Conservation (phyloP, 371 early-diverging fungal species). For the Smittium culicis region DNA sequence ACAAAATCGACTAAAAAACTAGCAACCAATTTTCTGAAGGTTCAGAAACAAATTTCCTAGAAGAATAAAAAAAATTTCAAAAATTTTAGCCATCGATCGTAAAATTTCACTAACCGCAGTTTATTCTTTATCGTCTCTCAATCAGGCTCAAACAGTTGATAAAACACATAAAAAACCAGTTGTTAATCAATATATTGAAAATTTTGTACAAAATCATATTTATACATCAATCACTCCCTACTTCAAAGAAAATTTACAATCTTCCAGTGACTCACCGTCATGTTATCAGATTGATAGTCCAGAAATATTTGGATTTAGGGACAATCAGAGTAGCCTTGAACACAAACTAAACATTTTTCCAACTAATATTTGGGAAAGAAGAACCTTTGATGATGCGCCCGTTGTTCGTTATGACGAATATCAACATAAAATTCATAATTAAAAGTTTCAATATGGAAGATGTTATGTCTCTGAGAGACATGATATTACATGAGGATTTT, state of each 20-base stretch:
- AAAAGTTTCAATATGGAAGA: slow-evolving; percentile 20
- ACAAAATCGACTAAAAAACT: not conserved
- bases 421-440: not conserved
- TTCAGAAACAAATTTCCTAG: no score
- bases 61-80: not conserved
- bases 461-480: slow-evolving; percentile 23
- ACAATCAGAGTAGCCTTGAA: not conserved
- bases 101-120: not conserved
- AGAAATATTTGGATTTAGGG: not conserved
- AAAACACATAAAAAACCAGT: not conserved
- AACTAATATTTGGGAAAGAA: not conserved
- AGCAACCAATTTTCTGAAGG: not conserved
- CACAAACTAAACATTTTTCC: not conserved
- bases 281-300: not conserved
- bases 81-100: not conserved
- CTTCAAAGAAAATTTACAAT: no score
- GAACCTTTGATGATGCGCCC: not conserved
- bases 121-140: not conserved
- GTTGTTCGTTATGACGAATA: not conserved
- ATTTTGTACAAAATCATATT: not conserved
- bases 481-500: slow-evolving; percentile 21
- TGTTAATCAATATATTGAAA: no score
- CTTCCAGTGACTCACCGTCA: no score
- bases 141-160: not conserved
- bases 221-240: not conserved